Evolutionary conservation across 208 protist species (phyloP), one percentile per base, ranked within the genome.

Genomic region (Leishmania tropica): DNA sequence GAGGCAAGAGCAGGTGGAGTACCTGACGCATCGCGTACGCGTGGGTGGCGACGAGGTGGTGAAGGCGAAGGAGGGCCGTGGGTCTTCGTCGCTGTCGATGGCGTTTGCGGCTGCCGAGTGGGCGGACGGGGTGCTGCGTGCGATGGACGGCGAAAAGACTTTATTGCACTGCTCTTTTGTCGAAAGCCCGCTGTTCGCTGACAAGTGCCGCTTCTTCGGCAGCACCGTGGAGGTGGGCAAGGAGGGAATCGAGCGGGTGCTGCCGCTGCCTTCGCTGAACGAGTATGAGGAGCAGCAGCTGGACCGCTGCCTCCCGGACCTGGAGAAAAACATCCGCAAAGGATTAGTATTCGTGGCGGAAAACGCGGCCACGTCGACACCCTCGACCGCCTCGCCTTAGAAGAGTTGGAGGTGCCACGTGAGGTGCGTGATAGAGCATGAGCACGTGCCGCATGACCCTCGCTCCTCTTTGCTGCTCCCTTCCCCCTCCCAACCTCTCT

Each of bases 291-390:
- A 91, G 81, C 80, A 83, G 73, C 87, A 93, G 71, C 79, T 99
- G n/a, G 94, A 98, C 58, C 90, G 87, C 48, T 90, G 94, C 80
- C 45, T 98, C 24, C 87, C 87, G 1, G 94, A 98, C 31, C 83
- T 99, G 60, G 79, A 96, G 80, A 93, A 88, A 73, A 97, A 97
- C 83, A 97, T 98, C 47, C 76, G 87, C 19, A 97, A 97, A 84
- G 96, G 94, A n/a, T n/a, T 94, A 21, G 85, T 92, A 47, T 97
- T 92, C 75, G 87, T 70, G 60, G 56, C 7, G 24, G 67, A 42
- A 47, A 81, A 79, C 21, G 31, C 76, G 6, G 11, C 67, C 35
- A 70, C 80, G 31, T 70, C 40, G 53, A 53, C 48, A 1, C 0
- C 64, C 45, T n/a, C 37, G 13, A 13, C 42, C 13, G 48, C 19